Conservation (phyloP, 169 alveolate genomes). For the Eimeria maxima region DNA sequence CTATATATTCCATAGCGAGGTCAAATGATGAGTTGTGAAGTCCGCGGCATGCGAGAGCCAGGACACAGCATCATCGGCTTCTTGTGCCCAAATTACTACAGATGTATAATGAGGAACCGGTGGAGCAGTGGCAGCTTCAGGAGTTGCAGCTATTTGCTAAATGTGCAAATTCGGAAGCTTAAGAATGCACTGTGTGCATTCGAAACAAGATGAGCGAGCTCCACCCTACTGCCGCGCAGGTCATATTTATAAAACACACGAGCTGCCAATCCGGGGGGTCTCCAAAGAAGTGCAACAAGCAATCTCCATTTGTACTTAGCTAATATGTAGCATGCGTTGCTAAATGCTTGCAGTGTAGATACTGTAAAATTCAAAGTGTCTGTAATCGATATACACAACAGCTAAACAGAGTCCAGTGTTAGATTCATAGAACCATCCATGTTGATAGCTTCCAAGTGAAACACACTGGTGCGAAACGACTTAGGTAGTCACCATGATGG, state of each 20-base stretch:
- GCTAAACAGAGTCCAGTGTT: not conserved
- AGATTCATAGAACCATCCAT: not conserved
- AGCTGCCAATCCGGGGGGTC: not conserved
- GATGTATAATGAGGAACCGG: not conserved
- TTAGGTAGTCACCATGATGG: no score
- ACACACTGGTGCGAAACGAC: no score
- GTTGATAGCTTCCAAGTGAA: not conserved
- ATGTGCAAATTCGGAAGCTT: not conserved
- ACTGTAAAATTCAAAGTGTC: not conserved
- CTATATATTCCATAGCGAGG: not conserved
- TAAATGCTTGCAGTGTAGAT: not conserved
- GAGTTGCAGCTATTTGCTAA: not conserved
- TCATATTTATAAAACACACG: not conserved
- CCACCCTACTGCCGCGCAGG: not conserved
- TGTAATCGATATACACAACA: not conserved
- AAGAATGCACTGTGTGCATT: not conserved
- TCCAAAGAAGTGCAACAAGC: not conserved
- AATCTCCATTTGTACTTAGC: no score
- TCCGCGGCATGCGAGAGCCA: not conserved
- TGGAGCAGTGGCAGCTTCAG: not conserved
- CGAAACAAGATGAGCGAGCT: not conserved
- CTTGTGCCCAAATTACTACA: not conserved
- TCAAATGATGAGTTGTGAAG: not conserved
- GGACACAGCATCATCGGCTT: not conserved
- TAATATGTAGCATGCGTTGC: not conserved